These are phyloP conservation scores for Ceratocystis alfenasii DNA, from an alignment of 2,329 filamentous ascomycete species.

Conservation along the genomic window DNA sequence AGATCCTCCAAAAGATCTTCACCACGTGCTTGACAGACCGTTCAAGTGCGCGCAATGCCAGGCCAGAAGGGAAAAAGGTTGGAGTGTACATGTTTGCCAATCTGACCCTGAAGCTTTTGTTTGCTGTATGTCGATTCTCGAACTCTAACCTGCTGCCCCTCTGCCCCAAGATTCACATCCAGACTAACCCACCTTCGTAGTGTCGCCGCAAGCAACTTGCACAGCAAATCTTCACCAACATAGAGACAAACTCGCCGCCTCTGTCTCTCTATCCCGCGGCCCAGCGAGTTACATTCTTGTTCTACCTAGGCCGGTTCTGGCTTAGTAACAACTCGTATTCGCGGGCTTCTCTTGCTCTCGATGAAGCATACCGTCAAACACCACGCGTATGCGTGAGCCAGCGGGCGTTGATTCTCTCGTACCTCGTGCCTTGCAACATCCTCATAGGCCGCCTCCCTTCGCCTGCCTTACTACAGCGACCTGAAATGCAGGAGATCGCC, in stretches of 20 bases:
- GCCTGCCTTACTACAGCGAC: constrained; percentile 49
- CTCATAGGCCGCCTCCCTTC: constrained; percentile 77
- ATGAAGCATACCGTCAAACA: constrained; percentile 66
- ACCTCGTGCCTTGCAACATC: constrained; percentile 71
- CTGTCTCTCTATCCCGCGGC: constrained; percentile 70
- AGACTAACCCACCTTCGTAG: constrained; percentile 30
- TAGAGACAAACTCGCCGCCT: constrained; percentile 70
- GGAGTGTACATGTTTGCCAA: constrained; percentile 91
- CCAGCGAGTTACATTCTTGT: constrained; percentile 83
- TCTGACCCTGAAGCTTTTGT: constrained; percentile 75
- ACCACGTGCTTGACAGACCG: constrained; percentile 80
- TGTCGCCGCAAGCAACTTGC: constrained; percentile 74
- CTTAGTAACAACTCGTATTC: constrained; percentile 76
- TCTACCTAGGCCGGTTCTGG: constrained; percentile 84
- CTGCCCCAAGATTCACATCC: background rate
- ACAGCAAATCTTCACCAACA: constrained; percentile 80
- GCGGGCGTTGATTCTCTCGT: constrained; percentile 66
- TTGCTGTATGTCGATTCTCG: constrained; percentile 47
- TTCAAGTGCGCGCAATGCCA: constrained; percentile 51
- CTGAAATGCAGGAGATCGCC: constrained; percentile 54
- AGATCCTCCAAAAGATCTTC: constrained; percentile 82
- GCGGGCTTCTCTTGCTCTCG: constrained; percentile 60
- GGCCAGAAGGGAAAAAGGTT: constrained; percentile 70
- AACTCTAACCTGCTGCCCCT: background rate
- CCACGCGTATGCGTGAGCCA: constrained; percentile 53